Base-by-base conservation (phyloP, 257 asterid genomes). In the Fraxinus cuspidata region DNA sequence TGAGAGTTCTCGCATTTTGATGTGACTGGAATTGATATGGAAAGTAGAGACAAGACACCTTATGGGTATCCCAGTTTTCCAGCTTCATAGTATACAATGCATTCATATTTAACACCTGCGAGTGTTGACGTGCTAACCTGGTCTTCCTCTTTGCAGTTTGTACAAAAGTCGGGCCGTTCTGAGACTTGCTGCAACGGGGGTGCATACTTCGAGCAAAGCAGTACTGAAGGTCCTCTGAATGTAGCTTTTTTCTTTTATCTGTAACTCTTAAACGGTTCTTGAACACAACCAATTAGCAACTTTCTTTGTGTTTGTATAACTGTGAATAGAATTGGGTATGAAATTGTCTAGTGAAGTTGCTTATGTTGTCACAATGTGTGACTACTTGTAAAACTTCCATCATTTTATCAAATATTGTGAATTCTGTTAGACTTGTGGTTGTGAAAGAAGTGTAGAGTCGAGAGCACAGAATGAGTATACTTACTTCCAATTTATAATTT, bases 111-210 rank as follows among this genome's bases (percentile, higher is more conserved):
- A 11, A 12, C 49, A 11, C 16, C 4, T 15, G 3, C 49, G 0
- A 42, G 49, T 12, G 51, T 11, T 42, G 51, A 42, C 18, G 0
- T 42, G 16, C 51, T 12, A 11, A 83, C 38, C 28, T 6, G 47
- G 58, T 27, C 75, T 78, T 76, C 51, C 35, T 63, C 19, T 77
- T 83, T 75, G 87, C 89, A 94, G 98, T 83, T 83, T 94, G 82
- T 94, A 92, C 89, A 88, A 81, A 81, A 88, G 92, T 56, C 97
- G 95, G 25, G 84, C 93, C 31, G 74, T 91, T 32, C 72, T 92
- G 76, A 88, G 80, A 77, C 83, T 82, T 74, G 98, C 97, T 83
- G 81, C 97, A 5, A 75, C 77, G 31, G 98, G 98, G 70, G 82
- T 87, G 74, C 97, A 91, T 79, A 89, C 86, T 75, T 82, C 94